Base-by-base conservation (phyloP, 2,329 filamentous ascomycete species). In the Raffaelea albimanens region DNA sequence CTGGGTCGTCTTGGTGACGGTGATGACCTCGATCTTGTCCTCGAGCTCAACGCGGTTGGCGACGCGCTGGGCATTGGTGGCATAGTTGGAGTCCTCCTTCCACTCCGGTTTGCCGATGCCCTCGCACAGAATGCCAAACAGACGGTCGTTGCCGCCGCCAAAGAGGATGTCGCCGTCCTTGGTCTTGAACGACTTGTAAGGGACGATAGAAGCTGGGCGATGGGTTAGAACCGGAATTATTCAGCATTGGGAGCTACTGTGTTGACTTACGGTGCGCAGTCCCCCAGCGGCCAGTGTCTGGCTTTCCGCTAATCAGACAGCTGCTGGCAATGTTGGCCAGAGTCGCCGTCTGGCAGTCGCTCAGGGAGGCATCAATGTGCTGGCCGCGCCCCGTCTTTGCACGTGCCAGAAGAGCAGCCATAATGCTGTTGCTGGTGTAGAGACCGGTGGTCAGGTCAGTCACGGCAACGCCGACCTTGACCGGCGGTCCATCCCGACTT, bases 391-490 rank as follows among this genome's bases (percentile, higher is more conserved):
- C 85, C 0, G 85, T 89, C 57, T 73, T 82, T 3, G 69, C 79
- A 10, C 91, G 76, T 0, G 78, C 77, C n/a, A 97, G 70, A 18
- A 98, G 72, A 2, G 91, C 89, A 0, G 93, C 93, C 85, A 97
- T 91, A 60, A 98, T 88, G 49, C 87, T 85, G 65, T 97, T 97
- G 57, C 85, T 90, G 1, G 91, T 93, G 66, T 98, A 98, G 4
- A 98, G 68, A 0, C 93, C 93, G 0, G 93, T 97, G 0, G 93
- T 97, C 44, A 98, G 68, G 65, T 98, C 93, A 0, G 93, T 97
- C 3, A 98, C 93, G 2, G 93, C 93, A 3, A 98, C 93, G 18
- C 93, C 93, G 2, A 98, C 93, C 67, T 98, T 98, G 36, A 96
- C 93, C 0, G 93, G 93, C 2, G 89, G 85, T 0, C 91, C 89